Base-by-base conservation (phyloP, 164 flowering plant genomes). In the Liquidambar formosana region DNA sequence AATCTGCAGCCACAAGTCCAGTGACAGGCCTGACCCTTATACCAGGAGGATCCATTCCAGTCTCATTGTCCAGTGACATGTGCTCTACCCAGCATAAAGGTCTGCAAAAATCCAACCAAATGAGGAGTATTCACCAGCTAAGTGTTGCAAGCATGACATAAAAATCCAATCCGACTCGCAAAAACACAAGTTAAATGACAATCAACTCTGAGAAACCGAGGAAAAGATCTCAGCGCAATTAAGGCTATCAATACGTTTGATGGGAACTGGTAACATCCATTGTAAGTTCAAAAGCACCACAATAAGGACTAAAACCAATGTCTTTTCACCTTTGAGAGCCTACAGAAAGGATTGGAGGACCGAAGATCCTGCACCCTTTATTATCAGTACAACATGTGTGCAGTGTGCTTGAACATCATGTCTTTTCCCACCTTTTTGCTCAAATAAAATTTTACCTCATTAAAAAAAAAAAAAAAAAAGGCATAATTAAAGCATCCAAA, bases 1-100 rank as follows among this genome's bases (percentile, higher is more conserved):
- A 89, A 74, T 89, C 94, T 19, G 94, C 92, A 57, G 92, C 94
- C 26, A 89, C 92, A 44, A 88, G 88, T 72, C 94, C 94, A 64
- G 72, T 75, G 43, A 89, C 94, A 27, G 92, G 81, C 69, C 92
- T 82, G 52, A 89, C 87, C 75, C 92, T 77, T 66, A 89, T 76
- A 63, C 89, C 88, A 54, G 77, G 65, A 68, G 90, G 90, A 80
- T 89, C 94, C 73, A 89, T 16, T 58, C 94, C 94, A 75, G 89
- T 86, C 78, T 88, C 92, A 73, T 89, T 89, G 70, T 89, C 88
- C 69, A 89, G 68, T 66, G 92, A 86, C 88, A 89, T 88, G 68
- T 89, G 94, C 43, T 88, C 90, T 25, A 82, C 84, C 94, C 94
- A 89, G 76, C 92, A 89, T 44, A 78, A 78, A 48, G 94, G 94